Evolutionary conservation across 1,284 basidiomycete species (phyloP).

Genomic region (Gomphus bonarii): DNA sequence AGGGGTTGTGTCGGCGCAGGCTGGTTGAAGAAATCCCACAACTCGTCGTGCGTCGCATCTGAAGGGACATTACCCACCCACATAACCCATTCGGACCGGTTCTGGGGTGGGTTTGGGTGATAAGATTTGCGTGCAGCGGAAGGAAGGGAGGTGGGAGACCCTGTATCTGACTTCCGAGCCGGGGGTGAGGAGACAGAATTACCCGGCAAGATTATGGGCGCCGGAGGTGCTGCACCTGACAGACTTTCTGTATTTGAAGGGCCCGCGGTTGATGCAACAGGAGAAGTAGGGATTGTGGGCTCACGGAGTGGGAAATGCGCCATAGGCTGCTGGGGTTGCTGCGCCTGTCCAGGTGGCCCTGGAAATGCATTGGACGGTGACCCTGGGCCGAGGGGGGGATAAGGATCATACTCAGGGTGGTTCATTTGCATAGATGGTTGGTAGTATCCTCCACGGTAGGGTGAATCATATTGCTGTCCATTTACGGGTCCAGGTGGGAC

Average conservation of each 20-base stretch:
- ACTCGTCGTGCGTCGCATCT: conserved; percentile 80
- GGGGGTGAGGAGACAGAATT: conserved; percentile 5
- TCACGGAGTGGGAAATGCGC: not conserved
- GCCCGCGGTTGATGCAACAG: not conserved
- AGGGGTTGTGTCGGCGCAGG: conserved; percentile 14
- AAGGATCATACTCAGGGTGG: conserved; percentile 19
- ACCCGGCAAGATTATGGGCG: conserved; percentile 5
- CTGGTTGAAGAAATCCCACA: conserved; percentile 77
- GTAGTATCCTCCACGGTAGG: conserved; percentile 31
- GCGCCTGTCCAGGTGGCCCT: not conserved
- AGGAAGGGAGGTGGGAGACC: conserved; percentile 4
- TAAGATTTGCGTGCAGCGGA: conserved; percentile 24
- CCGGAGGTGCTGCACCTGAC: not conserved
- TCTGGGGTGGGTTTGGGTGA: conserved; percentile 56
- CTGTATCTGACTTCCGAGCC: not conserved
- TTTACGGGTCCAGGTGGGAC: conserved; percentile 24
- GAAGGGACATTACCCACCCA: conserved; percentile 88
- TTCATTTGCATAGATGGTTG: conserved; percentile 7
- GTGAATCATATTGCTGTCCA: conserved; percentile 25
- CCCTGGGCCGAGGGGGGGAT: not conserved
- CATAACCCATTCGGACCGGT: conserved; percentile 90
- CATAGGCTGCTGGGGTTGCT: not conserved
- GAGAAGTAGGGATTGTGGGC: not conserved
- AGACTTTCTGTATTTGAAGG: not conserved
- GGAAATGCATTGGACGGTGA: not conserved